Conservation (phyloP, 306 rosid genomes). For the peach (Prunus persica) region DNA sequence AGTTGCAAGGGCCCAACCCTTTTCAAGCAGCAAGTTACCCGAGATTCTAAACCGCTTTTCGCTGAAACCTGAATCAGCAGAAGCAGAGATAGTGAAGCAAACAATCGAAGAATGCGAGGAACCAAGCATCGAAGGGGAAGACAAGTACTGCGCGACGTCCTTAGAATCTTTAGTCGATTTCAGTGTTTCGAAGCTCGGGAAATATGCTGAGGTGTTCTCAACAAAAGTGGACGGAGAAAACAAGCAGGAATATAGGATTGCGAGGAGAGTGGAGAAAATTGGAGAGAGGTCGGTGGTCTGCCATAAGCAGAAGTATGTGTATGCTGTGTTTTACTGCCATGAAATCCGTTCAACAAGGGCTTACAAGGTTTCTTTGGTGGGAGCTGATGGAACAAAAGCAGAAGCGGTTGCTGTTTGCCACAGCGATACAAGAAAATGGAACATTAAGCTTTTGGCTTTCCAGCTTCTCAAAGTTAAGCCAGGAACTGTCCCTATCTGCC, state of each 20-base stretch:
- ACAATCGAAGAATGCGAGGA: constrained; percentile 29
- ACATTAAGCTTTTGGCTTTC: constrained; percentile 13
- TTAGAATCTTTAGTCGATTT: constrained; percentile 29
- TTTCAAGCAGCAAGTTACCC: constrained; percentile 11
- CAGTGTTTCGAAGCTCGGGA: constrained; percentile 29
- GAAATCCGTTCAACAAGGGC: constrained; percentile 14
- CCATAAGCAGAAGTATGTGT: constrained; percentile 31
- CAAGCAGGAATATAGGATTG: constrained; percentile 1
- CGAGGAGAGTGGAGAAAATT: constrained; percentile 8
- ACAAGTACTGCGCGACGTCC: constrained; percentile 34
- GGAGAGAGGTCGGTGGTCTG: constrained; percentile 33
- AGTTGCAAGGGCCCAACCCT: constrained; percentile 13
- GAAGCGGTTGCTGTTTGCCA: constrained; percentile 42
- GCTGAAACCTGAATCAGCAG: constrained; percentile 7
- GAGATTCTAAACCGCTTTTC: constrained; percentile 20
- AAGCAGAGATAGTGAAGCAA: constrained; percentile 4
- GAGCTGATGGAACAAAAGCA: constrained; percentile 21
- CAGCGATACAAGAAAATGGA: constrained; percentile 18
- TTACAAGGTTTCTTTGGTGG: constrained; percentile 31
- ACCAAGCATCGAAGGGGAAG: constrained; percentile 17
- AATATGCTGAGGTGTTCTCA: constrained; percentile 3
- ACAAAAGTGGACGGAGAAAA: constrained; percentile 15
- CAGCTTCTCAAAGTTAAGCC: constrained; percentile 32
- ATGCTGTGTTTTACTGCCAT: constrained; percentile 45
- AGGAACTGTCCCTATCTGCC: constrained; percentile 38